These are phyloP conservation scores for Sugiyamaella chiloensis DNA, from an alignment of 805 yeast species.

Conservation along the genomic window DNA sequence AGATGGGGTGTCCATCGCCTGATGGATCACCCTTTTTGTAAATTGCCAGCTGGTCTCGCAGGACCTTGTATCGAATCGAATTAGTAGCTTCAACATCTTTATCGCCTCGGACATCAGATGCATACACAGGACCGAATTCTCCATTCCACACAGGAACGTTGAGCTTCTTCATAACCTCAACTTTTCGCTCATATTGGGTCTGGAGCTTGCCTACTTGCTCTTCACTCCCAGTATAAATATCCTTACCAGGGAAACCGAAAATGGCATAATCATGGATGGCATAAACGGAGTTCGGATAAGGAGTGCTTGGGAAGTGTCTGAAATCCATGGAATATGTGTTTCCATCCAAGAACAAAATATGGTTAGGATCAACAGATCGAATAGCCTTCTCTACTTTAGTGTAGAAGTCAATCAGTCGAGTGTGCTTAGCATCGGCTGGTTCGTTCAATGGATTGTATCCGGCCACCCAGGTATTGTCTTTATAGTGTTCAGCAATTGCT, in stretches of 20 bases:
- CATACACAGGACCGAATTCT: slow-evolving; percentile 51
- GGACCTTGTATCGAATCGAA: slow-evolving; percentile 40
- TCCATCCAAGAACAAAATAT: slow-evolving; percentile 48
- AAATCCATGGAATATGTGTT: slow-evolving; percentile 53
- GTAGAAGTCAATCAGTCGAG: slow-evolving; percentile 41
- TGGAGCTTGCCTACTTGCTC: slow-evolving; percentile 38
- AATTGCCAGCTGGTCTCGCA: slow-evolving; percentile 45
- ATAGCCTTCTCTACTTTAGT: slow-evolving; percentile 38
- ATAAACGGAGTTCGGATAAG: slow-evolving; percentile 44
- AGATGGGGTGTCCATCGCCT: slow-evolving; percentile 43
- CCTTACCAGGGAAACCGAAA: slow-evolving; percentile 43
- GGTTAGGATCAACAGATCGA: slow-evolving; percentile 46
- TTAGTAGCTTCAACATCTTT: slow-evolving; percentile 38
- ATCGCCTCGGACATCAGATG: slow-evolving; percentile 42
- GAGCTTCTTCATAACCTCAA: slow-evolving; percentile 40
- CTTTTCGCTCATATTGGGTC: slow-evolving; percentile 41
- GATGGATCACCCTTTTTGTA: slow-evolving; percentile 47
- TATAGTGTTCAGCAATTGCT: slow-evolving; percentile 45
- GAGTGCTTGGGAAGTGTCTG: slow-evolving; percentile 42
- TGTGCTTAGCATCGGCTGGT: slow-evolving; percentile 46
- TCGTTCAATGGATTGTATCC: slow-evolving; percentile 56
- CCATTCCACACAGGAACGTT: slow-evolving; percentile 54
- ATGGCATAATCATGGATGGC: slow-evolving; percentile 48
- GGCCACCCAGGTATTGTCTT: slow-evolving; percentile 48
- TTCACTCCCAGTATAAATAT: slow-evolving; percentile 35